Conservation (phyloP, 495 filamentous ascomycete genomes). For the Penicillium chermesinum region DNA sequence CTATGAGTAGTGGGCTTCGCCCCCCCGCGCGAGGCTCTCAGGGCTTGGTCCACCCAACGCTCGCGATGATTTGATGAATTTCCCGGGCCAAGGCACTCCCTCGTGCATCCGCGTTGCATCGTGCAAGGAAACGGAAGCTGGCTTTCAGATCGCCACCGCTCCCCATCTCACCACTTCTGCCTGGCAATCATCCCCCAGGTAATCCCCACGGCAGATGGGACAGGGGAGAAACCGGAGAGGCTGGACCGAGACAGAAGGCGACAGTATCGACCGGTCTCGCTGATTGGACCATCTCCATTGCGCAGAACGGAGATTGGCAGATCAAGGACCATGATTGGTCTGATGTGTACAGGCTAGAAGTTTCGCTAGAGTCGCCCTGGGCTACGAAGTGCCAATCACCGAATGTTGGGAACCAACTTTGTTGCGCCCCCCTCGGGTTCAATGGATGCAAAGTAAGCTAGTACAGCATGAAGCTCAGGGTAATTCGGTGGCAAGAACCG, state of each 20-base stretch:
- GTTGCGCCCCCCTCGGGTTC: background rate
- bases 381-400: slow-evolving; percentile 4
- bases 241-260: background rate
- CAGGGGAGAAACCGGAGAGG: background rate
- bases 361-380: background rate
- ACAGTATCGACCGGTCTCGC: background rate
- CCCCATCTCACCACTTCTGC: background rate
- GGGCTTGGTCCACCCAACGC: background rate
- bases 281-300: slow-evolving; percentile 1
- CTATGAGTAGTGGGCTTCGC: background rate
- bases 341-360: background rate
- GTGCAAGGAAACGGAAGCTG: slow-evolving; percentile 10
- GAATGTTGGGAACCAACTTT: background rate
- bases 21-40: background rate
- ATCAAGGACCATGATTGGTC: slow-evolving; percentile 1
- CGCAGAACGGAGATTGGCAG: background rate
- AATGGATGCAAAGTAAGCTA: too few species aligned
- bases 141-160: background rate
- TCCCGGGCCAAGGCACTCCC: background rate
- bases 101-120: slow-evolving; percentile 7
- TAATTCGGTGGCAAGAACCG: background rate
- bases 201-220: too few species aligned
- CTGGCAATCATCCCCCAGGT: background rate
- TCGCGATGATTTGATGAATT: background rate
- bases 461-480: slow-evolving; percentile 1